These are phyloP conservation scores for Cladorrhinum samala DNA, from an alignment of 495 filamentous ascomycete species.

Conservation along the genomic window DNA sequence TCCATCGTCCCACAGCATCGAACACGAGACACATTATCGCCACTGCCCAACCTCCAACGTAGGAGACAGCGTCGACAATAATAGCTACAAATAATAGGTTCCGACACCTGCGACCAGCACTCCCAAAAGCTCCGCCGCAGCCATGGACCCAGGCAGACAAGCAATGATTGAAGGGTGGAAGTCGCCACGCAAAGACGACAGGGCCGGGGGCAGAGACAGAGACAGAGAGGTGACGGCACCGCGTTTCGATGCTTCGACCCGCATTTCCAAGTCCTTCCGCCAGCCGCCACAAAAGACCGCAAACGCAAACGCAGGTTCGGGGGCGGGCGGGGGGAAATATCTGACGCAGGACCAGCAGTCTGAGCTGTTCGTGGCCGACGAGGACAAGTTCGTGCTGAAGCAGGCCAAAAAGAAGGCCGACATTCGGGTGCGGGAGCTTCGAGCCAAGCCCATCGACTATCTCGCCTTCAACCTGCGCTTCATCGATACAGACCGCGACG, in stretches of 20 bases:
- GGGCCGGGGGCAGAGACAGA: constrained; percentile 15
- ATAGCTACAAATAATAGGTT: too few relatives aligned
- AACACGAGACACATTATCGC: background rate
- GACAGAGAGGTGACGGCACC: constrained; percentile 37
- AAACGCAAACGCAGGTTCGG: constrained; percentile 13
- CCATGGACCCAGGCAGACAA: constrained; percentile 41
- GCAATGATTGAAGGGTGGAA: constrained; percentile 45
- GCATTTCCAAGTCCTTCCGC: constrained; percentile 40
- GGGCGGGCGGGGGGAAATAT: constrained; percentile 28
- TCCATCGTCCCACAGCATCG: background rate
- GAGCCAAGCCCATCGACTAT: constrained; percentile 93
- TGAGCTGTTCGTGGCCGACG: constrained; percentile 81
- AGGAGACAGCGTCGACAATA: too few relatives aligned
- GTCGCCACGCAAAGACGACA: constrained; percentile 22
- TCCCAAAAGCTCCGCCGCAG: background rate
- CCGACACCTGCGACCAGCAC: background rate
- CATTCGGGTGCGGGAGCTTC: constrained; percentile 88
- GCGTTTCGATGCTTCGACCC: constrained; percentile 37
- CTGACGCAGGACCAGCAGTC: constrained; percentile 63
- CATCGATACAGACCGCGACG: constrained; percentile 72
- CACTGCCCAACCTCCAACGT: background rate
- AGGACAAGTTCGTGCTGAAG: constrained; percentile 92
- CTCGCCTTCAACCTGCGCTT: constrained; percentile 85
- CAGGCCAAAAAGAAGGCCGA: constrained; percentile 98
- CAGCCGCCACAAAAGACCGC: constrained; percentile 22